A percentile compares a stretch with the other conserved stretches of the same genome.
Evolutionary conservation across 257 asterid species (phyloP).

Genomic region (Galeopsis tetrahit): DNA sequence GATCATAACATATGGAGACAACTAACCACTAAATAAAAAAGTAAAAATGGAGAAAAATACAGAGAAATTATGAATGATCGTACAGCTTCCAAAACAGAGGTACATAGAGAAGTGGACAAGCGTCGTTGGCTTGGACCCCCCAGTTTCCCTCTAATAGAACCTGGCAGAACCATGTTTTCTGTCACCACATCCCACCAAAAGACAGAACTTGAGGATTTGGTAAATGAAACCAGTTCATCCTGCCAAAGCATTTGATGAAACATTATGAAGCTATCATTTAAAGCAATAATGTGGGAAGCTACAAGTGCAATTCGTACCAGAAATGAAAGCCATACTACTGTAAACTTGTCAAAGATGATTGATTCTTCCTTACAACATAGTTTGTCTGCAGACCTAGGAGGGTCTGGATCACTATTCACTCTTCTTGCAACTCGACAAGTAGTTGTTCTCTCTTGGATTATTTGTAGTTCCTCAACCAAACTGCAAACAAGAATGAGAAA

Average conservation of each 20-base stretch:
- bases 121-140: constrained; percentile 97
- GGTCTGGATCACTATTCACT: constrained; percentile 39
- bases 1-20: constrained; percentile 24
- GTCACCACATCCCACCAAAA: constrained; percentile 57
- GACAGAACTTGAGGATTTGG: constrained; percentile 66
- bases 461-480: constrained; percentile 76
- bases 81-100: constrained; percentile 86
- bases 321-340: constrained; percentile 51
- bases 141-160: constrained; percentile 78
- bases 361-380: constrained; percentile 41
- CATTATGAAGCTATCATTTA: neutral
- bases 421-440: constrained; percentile 41
- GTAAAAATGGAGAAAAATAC: constrained; percentile 17
- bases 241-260: constrained; percentile 40
- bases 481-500: constrained; percentile 71
- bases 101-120: constrained; percentile 62
- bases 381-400: constrained; percentile 41
- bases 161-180: constrained; percentile 59
- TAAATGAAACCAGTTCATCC: constrained; percentile 67
- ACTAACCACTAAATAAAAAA: constrained; percentile 22
- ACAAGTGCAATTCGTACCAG: constrained; percentile 50
- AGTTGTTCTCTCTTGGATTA: constrained; percentile 57
- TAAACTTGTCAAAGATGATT: constrained; percentile 53
- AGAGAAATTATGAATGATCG: constrained; percentile 36
- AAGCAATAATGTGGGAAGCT: constrained; percentile 13